Percentiles rank a stretch among this genome's conserved stretches.
Conservation (phyloP, 352 stramenopile species). For the Pythium phragmitis region DNA sequence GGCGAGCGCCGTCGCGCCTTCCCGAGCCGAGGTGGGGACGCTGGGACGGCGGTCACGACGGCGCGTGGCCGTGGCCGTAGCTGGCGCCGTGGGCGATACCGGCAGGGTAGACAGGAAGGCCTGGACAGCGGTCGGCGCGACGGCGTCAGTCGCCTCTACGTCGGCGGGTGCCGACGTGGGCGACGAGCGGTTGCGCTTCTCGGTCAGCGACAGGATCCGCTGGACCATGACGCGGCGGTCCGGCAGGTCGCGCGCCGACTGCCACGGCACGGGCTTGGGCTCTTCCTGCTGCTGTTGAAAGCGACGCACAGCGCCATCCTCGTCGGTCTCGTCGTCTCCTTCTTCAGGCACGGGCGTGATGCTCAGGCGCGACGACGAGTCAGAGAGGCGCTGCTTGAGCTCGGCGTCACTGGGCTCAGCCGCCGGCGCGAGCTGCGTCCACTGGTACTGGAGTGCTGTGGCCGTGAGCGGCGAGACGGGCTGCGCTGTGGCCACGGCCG, state of each 20-base stretch:
- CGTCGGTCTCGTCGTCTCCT: constrained; percentile 1
- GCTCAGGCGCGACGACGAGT: constrained; percentile 11
- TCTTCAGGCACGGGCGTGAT: constrained; percentile 23
- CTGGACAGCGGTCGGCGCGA: constrained; percentile 4
- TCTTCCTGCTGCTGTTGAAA: constrained; percentile 10
- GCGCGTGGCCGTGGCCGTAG: background rate
- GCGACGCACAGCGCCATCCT: background rate
- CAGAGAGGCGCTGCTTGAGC: constrained; percentile 25
- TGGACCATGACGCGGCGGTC: constrained; percentile 69
- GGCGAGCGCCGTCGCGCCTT: constrained; percentile 38
- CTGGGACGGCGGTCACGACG: constrained; percentile 18
- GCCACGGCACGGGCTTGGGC: constrained; percentile 40
- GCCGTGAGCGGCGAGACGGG: constrained; percentile 26
- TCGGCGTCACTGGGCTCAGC: constrained; percentile 22
- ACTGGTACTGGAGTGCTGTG: constrained; percentile 29
- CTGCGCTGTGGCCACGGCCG: constrained; percentile 10
- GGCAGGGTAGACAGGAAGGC: constrained; percentile 11
- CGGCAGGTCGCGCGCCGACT: constrained; percentile 52
- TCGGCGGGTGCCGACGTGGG: background rate
- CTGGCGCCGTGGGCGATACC: background rate
- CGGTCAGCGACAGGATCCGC: constrained; percentile 64
- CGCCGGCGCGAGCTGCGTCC: constrained; percentile 20
- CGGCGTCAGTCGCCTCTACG: background rate
- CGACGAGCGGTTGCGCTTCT: constrained; percentile 22
- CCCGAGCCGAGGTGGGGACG: constrained; percentile 21